Evolutionary conservation across 371 early-diverging fungal species (phyloP).

Genomic region (Rhizopus sp.): DNA sequence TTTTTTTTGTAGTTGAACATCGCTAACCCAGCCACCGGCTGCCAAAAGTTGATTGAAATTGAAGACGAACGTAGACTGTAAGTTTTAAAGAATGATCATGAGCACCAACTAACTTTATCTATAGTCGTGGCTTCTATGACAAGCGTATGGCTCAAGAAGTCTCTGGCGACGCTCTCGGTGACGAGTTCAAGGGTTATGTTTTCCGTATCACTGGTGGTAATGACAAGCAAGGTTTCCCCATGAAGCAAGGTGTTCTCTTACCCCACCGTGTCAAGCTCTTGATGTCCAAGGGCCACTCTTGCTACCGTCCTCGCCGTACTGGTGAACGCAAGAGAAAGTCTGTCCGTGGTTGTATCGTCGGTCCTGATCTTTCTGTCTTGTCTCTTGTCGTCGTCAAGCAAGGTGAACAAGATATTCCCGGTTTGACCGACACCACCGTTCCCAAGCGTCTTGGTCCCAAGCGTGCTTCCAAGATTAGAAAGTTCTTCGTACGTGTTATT

Average conservation of each 20-base stretch:
- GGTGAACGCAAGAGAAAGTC: constrained; percentile 99
- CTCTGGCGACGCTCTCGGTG: constrained; percentile 94
- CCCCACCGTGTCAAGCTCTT: constrained; percentile 94
- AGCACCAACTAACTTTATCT: background rate
- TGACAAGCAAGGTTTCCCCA: constrained; percentile 99
- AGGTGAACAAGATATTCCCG: constrained; percentile 95
- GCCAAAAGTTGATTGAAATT: constrained; percentile 95
- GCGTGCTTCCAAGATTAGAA: constrained; percentile 97
- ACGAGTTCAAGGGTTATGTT: constrained; percentile 99
- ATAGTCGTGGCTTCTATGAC: constrained; percentile 32
- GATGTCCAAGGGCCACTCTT: constrained; percentile 96
- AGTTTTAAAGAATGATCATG: constrained; percentile 32
- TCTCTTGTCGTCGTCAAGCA: constrained; percentile 96
- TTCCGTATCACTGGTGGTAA: constrained; percentile 99
- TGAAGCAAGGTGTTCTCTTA: constrained; percentile 97
- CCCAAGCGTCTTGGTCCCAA: constrained; percentile 98
- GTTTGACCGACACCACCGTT: constrained; percentile 92
- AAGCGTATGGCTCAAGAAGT: constrained; percentile 97
- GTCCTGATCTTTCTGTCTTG: constrained; percentile 92
- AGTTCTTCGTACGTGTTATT: constrained; percentile 81
- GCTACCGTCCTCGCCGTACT: constrained; percentile 97
- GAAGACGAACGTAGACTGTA: constrained; percentile 93
- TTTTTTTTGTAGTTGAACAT: constrained; percentile 83
- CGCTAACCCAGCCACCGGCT: constrained; percentile 96
- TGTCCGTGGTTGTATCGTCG: constrained; percentile 99